Percentiles rank a stretch among this genome's conserved stretches.
Evolutionary conservation across 495 filamentous ascomycete species (phyloP).

Genomic region (Hypomontagnella monticulosa): DNA sequence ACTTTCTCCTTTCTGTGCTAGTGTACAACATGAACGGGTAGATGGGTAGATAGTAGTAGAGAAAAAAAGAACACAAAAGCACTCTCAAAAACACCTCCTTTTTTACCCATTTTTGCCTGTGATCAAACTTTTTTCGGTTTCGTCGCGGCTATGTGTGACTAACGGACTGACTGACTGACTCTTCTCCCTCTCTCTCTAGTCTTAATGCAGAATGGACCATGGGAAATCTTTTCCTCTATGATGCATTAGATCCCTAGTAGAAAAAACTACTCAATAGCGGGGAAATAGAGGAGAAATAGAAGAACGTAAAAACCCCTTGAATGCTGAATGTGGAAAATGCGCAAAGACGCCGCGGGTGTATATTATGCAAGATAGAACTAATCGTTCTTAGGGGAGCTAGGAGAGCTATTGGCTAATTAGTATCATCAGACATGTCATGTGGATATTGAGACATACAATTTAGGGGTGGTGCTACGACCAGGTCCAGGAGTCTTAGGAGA

Average conservation of each 20-base stretch:
- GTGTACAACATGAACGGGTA: slow-evolving; percentile 10
- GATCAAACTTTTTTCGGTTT: background rate
- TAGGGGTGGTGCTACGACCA: slow-evolving; percentile 33
- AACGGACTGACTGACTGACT: no score
- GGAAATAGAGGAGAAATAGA: background rate
- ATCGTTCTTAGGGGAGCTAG: slow-evolving; percentile 39
- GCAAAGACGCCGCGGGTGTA: slow-evolving; percentile 30
- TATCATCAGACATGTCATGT: background rate
- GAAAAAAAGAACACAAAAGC: no score
- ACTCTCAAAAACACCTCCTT: background rate
- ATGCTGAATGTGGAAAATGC: slow-evolving; percentile 5
- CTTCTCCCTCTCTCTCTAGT: slow-evolving; percentile 26
- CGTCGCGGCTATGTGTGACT: no score
- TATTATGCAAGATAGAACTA: slow-evolving; percentile 34
- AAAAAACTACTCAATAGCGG: slow-evolving; percentile 1
- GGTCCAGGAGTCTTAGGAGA: slow-evolving; percentile 35
- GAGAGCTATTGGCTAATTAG: slow-evolving; percentile 29
- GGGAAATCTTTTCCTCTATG: slow-evolving; percentile 24
- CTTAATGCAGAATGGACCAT: slow-evolving; percentile 9
- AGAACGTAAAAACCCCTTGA: slow-evolving; percentile 17
- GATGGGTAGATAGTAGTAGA: no score
- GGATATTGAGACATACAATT: slow-evolving; percentile 27
- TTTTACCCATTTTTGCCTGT: slow-evolving; percentile 1
- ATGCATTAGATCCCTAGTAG: slow-evolving; percentile 33
- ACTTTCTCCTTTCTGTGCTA: slow-evolving; percentile 5